A percentile compares a stretch with the other conserved stretches of the same genome.
These are phyloP conservation scores for Globisporangium paddicum DNA, from an alignment of 352 stramenopile genomes.

Conservation along the genomic window DNA sequence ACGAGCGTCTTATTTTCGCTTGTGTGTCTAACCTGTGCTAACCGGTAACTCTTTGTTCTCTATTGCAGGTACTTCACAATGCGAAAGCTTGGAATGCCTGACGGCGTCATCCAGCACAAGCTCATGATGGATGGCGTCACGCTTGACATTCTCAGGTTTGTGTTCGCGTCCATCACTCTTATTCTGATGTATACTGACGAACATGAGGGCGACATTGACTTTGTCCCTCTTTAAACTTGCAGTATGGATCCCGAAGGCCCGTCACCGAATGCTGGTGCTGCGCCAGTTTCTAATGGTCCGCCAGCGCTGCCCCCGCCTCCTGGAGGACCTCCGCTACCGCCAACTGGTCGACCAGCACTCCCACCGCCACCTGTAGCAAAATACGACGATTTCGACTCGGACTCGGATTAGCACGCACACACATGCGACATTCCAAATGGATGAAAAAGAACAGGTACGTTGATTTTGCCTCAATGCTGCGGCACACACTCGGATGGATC, in stretches of 20 bases:
- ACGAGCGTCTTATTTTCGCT: not conserved
- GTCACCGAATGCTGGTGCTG: conserved; percentile 47
- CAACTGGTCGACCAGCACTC: conserved; percentile 31
- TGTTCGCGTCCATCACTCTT: not conserved
- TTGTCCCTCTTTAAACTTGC: conserved; percentile 2
- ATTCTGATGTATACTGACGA: not conserved
- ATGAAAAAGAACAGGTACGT: not conserved
- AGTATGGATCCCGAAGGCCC: conserved; percentile 79
- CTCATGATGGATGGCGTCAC: conserved; percentile 73
- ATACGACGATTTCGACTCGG: conserved; percentile 54
- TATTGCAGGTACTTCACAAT: conserved; percentile 77
- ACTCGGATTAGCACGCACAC: conserved; percentile 14
- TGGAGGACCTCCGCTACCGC: conserved; percentile 21
- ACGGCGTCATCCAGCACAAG: conserved; percentile 79
- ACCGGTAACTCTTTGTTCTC: not conserved
- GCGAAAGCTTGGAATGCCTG: conserved; percentile 74
- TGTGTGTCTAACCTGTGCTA: not conserved
- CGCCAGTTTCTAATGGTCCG: not conserved
- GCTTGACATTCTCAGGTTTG: conserved; percentile 58
- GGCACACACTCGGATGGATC: not conserved
- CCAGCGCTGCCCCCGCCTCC: conserved; percentile 27
- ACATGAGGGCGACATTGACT: not conserved
- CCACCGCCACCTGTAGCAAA: conserved; percentile 37
- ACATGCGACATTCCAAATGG: not conserved
- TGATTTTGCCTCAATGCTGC: not conserved